Evolutionary conservation across 495 filamentous ascomycete species (phyloP).

Genomic region (Clohesyomyces aquaticus): DNA sequence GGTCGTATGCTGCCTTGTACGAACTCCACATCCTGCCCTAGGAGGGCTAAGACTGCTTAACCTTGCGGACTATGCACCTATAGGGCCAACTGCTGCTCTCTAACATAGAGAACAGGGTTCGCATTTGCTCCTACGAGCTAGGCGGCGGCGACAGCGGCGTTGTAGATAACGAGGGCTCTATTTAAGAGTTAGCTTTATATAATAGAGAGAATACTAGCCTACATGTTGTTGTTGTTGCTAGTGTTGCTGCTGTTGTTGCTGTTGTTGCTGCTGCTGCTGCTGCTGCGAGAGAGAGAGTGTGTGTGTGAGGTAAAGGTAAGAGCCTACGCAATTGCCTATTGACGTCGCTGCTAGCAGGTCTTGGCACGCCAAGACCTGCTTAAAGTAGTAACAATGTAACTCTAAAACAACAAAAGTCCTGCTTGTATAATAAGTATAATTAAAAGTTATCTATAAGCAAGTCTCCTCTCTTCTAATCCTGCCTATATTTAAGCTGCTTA

Average conservation of each 20-base stretch:
- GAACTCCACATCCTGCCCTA: neutral
- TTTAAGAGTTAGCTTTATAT: neutral
- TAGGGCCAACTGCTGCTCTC: neutral
- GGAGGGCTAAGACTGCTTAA: neutral
- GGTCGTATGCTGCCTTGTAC: neutral
- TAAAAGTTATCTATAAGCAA: conserved; percentile 10
- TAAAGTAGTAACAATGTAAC: neutral
- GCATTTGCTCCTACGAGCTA: neutral
- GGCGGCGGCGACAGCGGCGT: neutral
- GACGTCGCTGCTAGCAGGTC: neutral
- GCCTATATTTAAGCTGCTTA: neutral
- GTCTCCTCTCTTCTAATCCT: neutral
- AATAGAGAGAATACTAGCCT: neutral
- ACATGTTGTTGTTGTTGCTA: neutral
- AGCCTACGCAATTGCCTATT: neutral
- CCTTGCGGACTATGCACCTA: neutral
- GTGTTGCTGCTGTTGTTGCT: neutral
- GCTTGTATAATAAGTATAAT: neutral
- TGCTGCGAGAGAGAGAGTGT: neutral
- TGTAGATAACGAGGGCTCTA: neutral
- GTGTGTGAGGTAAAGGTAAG: neutral
- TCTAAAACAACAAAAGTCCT: neutral
- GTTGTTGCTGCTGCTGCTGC: neutral
- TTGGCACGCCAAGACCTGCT: no score
- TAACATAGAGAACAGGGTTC: neutral